Evolutionary conservation across 495 filamentous ascomycete species (phyloP).

Genomic region (Aspergillus conjunctus): DNA sequence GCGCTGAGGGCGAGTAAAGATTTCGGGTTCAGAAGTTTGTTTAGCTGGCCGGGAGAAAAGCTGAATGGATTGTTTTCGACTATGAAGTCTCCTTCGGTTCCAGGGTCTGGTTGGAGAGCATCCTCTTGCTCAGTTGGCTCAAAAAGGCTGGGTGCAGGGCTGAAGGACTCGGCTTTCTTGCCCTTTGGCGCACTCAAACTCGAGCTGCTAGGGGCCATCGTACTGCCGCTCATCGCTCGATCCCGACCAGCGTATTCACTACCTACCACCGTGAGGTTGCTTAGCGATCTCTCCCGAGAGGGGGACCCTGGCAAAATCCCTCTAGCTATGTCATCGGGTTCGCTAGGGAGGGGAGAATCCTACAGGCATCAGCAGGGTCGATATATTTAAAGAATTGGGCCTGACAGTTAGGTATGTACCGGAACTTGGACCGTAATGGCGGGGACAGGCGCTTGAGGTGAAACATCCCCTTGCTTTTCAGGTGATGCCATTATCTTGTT

Average conservation of each 20-base stretch:
- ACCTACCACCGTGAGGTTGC: constrained; percentile 20
- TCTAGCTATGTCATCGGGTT: constrained; percentile 4
- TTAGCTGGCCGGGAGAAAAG: constrained; percentile 25
- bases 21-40: constrained; percentile 23
- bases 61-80: constrained; percentile 21
- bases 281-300: constrained; percentile 11
- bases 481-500: neutral
- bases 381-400: neutral
- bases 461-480: neutral
- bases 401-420: constrained; percentile 5
- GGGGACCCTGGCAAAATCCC: neutral
- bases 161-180: constrained; percentile 8
- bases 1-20: constrained; percentile 14
- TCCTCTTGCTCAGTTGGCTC: constrained; percentile 18
- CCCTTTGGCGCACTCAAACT: constrained; percentile 10
- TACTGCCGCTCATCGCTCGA: constrained; percentile 26
- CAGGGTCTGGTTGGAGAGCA: constrained; percentile 16
- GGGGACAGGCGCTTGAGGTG: constrained; percentile 10
- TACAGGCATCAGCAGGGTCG: neutral
- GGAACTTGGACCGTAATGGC: constrained; percentile 24
- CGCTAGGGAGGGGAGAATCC: neutral
- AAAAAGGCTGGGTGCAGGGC: constrained; percentile 18
- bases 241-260: constrained; percentile 19
- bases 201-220: constrained; percentile 21
- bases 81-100: constrained; percentile 14